Base-by-base conservation (phyloP, 345 rosid species). In the Dipteronia dyeriana region DNA sequence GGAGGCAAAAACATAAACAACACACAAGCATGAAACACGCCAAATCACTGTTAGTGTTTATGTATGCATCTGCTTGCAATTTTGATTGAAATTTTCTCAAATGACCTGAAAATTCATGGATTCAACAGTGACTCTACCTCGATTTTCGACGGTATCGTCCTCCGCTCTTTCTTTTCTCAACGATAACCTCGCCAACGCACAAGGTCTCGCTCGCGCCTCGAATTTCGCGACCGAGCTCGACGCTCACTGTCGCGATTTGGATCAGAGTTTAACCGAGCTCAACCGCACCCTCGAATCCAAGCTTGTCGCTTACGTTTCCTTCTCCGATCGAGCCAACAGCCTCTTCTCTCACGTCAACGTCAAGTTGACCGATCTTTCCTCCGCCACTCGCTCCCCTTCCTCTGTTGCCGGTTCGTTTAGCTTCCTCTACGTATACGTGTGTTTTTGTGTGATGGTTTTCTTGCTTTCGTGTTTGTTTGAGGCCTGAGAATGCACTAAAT, bases 241-340 rank as follows among this genome's bases (percentile, higher is more conserved):
- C 73, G 75, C 87, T 22, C 86, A 89, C 83, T 92, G 91, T 76
- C 74, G 78, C 78, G 85, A 86, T 69, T 83, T 93, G 86, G 92
- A 95, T 65, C 88, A 79, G 39, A 76, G 80, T 84, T 71, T 92
- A 9, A 26, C 78, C 68, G 85, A 78, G 54, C 88, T 91, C 75
- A 91, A 87, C 70, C 84, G 87, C 60, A 82, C 84, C 76, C 91
- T 96, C 66, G 87, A 82, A 66, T 88, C 90, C 1, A 79, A 76
- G 71, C 84, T 93, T 13, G 74, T 83, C 10, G 79, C 87, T 73
- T 90, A 91, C 91, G 82, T 91, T 80, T 89, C 91, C 34, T 91
- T 88, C 78, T 91, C 97, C 23, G 91, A 85, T 81, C 88, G 89
- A 66, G 64, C 84, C 76, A 82, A 78, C 34, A 79, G 85, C 70